phyloP scores from a whole-genome alignment of 805 yeast genomes.

The Saturnispora sanitii region DNA sequence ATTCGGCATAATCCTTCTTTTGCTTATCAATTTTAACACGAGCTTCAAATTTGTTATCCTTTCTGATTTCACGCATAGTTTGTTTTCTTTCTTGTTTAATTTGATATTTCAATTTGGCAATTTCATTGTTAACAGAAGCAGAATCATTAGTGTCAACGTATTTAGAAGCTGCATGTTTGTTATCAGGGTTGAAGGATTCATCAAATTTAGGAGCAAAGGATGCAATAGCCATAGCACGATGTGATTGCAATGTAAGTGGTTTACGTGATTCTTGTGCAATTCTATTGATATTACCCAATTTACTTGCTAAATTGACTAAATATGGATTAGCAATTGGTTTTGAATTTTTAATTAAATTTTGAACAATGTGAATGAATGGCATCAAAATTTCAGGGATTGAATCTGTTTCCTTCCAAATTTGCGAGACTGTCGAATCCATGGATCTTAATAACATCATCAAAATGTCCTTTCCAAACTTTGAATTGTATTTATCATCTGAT shows the following conservation, averaged over 20 bases:
- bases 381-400: slow-evolving; percentile 50
- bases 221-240: slow-evolving; percentile 75
- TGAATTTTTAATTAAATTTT: slow-evolving; percentile 29
- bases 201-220: slow-evolving; percentile 86
- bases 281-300: slow-evolving; percentile 40
- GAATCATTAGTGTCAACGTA: slow-evolving; percentile 46
- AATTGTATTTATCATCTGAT: slow-evolving; percentile 4
- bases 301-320: slow-evolving; percentile 30
- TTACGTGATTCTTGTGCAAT: slow-evolving; percentile 41
- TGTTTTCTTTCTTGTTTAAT: slow-evolving; percentile 87
- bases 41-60: slow-evolving; percentile 78
- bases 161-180: slow-evolving; percentile 43
- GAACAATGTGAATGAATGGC: slow-evolving; percentile 37
- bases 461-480: slow-evolving; percentile 21
- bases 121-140: slow-evolving; percentile 71
- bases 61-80: slow-evolving; percentile 81
- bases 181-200: slow-evolving; percentile 92
- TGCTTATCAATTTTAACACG: slow-evolving; percentile 75
- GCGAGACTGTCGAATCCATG: slow-evolving; percentile 24
- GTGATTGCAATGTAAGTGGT: slow-evolving; percentile 76
- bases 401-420: slow-evolving; percentile 51
- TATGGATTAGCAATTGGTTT: slow-evolving; percentile 16
- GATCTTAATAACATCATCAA: slow-evolving; percentile 27
- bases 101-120: slow-evolving; percentile 71
- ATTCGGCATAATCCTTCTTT: slow-evolving; percentile 63